Conservation (phyloP, 331 rosid species). For the Quercus tomentella region DNA sequence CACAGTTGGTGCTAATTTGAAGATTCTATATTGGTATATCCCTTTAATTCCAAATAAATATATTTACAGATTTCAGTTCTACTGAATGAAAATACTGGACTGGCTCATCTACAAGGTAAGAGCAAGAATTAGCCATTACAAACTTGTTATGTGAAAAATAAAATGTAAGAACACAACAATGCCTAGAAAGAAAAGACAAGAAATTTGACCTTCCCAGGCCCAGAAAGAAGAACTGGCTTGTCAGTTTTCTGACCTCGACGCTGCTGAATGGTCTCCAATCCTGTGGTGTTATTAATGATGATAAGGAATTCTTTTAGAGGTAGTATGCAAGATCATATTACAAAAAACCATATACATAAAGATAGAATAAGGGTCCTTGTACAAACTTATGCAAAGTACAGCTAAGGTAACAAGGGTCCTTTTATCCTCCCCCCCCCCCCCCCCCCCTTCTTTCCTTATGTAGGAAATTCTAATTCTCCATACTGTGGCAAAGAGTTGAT, state of each 20-base stretch:
- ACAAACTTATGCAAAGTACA: constrained; percentile 1
- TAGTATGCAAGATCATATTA: neutral
- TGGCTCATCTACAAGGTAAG: neutral
- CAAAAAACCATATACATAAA: neutral
- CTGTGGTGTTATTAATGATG: constrained; percentile 25
- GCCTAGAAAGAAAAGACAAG: neutral
- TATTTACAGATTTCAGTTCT: neutral
- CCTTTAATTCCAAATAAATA: neutral
- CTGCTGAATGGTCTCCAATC: constrained; percentile 79
- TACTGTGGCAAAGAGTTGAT: neutral
- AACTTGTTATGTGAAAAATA: neutral
- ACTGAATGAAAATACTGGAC: neutral
- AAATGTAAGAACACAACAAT: neutral
- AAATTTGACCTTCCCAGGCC: constrained; percentile 81
- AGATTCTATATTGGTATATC: neutral
- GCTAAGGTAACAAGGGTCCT: neutral
- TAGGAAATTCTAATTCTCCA: neutral
- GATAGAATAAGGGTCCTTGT: neutral
- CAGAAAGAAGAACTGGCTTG: constrained; percentile 79
- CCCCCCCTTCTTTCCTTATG: neutral
- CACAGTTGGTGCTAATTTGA: neutral
- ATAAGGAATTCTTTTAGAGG: neutral
- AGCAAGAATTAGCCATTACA: neutral
- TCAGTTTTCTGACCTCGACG: constrained; percentile 79
- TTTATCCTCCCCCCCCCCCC: no score